Base-by-base conservation (phyloP, 306 rosid species). In the Rosa lucieae region DNA sequence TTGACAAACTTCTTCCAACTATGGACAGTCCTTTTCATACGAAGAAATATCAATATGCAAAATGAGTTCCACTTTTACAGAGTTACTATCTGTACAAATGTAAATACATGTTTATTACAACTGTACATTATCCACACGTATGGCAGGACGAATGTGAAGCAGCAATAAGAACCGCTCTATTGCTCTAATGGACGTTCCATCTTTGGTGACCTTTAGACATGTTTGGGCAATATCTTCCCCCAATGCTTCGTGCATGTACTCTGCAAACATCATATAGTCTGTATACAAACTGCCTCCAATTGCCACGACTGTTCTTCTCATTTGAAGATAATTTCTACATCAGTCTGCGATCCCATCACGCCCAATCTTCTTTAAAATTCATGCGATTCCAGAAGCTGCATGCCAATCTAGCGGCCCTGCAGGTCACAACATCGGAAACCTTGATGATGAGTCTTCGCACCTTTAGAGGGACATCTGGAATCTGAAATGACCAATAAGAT, bases 321-420 rank as follows among this genome's bases (percentile, higher is more conserved):
- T 86, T 83, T 83, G 89, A 58, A 65, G 56, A 62, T 90, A 91
- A 12, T 87, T 85, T 85, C 87, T 92, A 82, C 82, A 85, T 79
- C 96, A 92, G 6, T 97, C 97, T 0, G 97, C 83, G 66, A 90
- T 85, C 58, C 98, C 97, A 3, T 92, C 98, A 68, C 95, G 84
- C 32, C 98, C 97, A 0, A 92, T 92, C 91, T 94, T 94, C 86
- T 94, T 94, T 85, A 94, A 81, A 85, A 92, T 92, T 40, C 98
- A 97, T 21, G 86, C 94, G 8, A 92, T 88, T 12, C 97, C 97
- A 14, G 94, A 97, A 10, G 95, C 98, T n/a, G 97, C 29, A 26
- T 26, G 29, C 97, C 81, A 92, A 81, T 58, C 97, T 87, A 21
- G 92, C 97, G 23, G 98, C 98, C 82, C 98, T 87, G 9, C 90